Percentiles rank a stretch among this genome's conserved stretches.
These are phyloP conservation scores for Fomitiporia mediterranea DNA, from an alignment of 1,284 basidiomycete species.

Conservation along the genomic window DNA sequence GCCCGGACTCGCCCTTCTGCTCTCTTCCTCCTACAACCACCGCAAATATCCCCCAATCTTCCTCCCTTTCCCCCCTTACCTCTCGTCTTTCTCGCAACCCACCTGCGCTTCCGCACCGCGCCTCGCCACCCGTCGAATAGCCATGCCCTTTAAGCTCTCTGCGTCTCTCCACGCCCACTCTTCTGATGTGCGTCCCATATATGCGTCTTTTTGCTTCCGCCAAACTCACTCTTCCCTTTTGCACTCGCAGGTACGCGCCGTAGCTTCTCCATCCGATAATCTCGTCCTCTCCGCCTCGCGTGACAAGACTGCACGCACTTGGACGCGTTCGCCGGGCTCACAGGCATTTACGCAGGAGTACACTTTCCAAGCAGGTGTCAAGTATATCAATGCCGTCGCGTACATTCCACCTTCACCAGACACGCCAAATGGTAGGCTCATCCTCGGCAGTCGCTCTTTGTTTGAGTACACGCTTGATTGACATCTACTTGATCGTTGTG, in stretches of 20 bases:
- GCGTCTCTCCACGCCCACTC: constrained; percentile 69
- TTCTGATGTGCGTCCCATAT: constrained; percentile 57
- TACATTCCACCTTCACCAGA: constrained; percentile 66
- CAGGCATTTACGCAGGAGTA: constrained; percentile 48
- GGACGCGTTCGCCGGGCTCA: constrained; percentile 59
- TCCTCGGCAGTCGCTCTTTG: constrained; percentile 20
- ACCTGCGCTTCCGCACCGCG: constrained; percentile 16
- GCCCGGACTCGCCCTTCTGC: neutral
- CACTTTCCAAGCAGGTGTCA: constrained; percentile 63
- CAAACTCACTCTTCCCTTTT: constrained; percentile 25
- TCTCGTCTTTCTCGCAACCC: constrained; percentile 14
- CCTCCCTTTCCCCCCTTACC: constrained; percentile 12
- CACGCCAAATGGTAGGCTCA: constrained; percentile 58
- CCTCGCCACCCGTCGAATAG: constrained; percentile 11
- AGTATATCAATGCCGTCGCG: constrained; percentile 79
- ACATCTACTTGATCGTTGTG: constrained; percentile 9
- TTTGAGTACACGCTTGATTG: neutral
- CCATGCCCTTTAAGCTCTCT: constrained; percentile 82
- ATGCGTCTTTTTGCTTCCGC: constrained; percentile 1
- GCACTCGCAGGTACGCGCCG: constrained; percentile 61
- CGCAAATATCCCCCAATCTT: neutral
- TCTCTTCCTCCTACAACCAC: neutral
- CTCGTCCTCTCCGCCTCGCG: constrained; percentile 85
- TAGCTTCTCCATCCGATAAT: constrained; percentile 63
- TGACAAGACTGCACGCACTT: constrained; percentile 84